Evolutionary conservation across 2,329 filamentous ascomycete species (phyloP), one percentile per base, ranked within the genome.

Genomic region (Mariannaea sp.): DNA sequence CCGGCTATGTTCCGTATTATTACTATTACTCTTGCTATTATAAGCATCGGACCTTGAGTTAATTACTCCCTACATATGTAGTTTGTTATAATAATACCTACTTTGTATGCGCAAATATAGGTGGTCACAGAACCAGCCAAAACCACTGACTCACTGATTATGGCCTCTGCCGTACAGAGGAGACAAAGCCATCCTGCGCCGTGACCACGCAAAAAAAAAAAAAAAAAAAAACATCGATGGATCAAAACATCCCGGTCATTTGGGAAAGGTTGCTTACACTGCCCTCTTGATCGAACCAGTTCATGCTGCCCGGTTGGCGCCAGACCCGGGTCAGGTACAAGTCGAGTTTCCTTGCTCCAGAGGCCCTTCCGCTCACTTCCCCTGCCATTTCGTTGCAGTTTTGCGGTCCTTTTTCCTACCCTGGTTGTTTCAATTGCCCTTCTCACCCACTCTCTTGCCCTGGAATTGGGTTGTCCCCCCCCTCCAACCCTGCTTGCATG

Each of bases 391-490:
- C 39, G n/a, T n/a, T n/a, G n/a, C n/a, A n/a, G n/a, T n/a, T n/a
- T 39, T 55, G 32, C 35, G 41, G 47, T 42, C 36, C 50, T 53
- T 53, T 27, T 33, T 29, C 30, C 26, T 8, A 38, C 56, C 52
- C 53, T 49, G 47, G 53, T 48, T 48, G 56, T 50, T 56, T 54
- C 54, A 52, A 56, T 52, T 48, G 47, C 51, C 56, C 55, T 55
- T 49, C 36, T 27, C 52, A 48, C 39, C 40, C 45, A 51, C 39
- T 33, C 14, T 35, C n/a, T 52, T 44, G 41, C 51, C 60, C 46
- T 44, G 17, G 48, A 51, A 49, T 64, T 59, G 58, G 57, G 46
- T 58, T 42, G 54, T 57, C 57, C 51, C 54, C 45, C 51, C 40
- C 16, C 26, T 38, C 12, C 30, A 26, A 32, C 45, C 45, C 35